These are phyloP conservation scores for Jacaranda mimosifolia DNA, from an alignment of 257 asterid species.

Conservation along the genomic window DNA sequence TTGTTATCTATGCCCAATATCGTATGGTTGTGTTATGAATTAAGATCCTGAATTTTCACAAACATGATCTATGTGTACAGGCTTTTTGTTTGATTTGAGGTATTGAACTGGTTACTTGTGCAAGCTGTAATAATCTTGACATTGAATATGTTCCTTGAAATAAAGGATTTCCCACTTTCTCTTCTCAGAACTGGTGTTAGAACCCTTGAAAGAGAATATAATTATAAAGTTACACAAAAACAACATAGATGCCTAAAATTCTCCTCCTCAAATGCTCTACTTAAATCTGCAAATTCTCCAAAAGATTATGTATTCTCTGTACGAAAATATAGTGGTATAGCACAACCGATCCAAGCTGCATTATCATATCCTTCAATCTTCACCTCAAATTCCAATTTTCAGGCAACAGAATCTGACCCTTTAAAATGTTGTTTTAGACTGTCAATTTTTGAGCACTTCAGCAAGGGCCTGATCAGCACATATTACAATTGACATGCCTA, in stretches of 20 bases:
- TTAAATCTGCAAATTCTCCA: slow-evolving; percentile 24
- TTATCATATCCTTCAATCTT: neutral
- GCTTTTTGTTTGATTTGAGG: slow-evolving; percentile 15
- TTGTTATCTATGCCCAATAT: neutral
- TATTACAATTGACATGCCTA: neutral
- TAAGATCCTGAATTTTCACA: slow-evolving; percentile 30
- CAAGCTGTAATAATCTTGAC: neutral
- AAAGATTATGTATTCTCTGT: neutral
- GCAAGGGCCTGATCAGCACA: neutral
- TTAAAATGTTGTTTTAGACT: neutral
- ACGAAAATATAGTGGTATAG: neutral
- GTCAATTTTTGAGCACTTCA: slow-evolving; percentile 4
- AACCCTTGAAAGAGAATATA: slow-evolving; percentile 44
- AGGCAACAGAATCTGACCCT: slow-evolving; percentile 22
- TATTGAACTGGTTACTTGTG: neutral
- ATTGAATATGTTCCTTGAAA: neutral
- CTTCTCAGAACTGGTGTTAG: slow-evolving; percentile 21
- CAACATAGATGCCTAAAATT: slow-evolving; percentile 25
- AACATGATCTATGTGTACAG: slow-evolving; percentile 35
- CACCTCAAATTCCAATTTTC: slow-evolving; percentile 22
- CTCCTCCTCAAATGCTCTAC: slow-evolving; percentile 27
- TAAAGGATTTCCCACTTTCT: slow-evolving; percentile 31
- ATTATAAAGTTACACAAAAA: neutral
- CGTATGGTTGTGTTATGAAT: neutral
- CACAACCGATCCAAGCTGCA: neutral